Evolutionary conservation across 192 early-diverging fungal genomes (phyloP).

Genomic region (Umbelopsis vinacea): DNA sequence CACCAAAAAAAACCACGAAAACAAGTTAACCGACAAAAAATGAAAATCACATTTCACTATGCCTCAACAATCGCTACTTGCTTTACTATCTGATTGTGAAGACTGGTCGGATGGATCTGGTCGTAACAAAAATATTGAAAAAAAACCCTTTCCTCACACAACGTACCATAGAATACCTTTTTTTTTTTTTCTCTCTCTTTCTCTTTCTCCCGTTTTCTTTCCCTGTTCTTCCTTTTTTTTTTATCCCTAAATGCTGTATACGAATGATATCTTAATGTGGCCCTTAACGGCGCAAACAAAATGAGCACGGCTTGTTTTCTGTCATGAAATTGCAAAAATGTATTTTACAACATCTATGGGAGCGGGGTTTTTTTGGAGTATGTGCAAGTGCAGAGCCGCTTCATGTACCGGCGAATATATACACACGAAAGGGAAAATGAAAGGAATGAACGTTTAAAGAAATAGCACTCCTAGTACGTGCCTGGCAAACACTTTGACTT

Average conservation of each 20-base stretch:
- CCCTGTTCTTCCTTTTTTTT: not conserved
- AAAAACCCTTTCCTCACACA: constrained; percentile 1
- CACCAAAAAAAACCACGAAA: not conserved
- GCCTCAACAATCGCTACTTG: not conserved
- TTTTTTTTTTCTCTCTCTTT: not conserved
- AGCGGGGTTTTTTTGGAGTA: too few species aligned
- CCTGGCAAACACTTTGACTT: not conserved
- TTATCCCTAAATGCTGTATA: constrained; percentile 3
- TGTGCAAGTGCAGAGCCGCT: too few species aligned
- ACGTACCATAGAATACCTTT: constrained; percentile 23
- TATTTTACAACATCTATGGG: not conserved
- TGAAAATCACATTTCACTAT: not conserved
- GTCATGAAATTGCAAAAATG: not conserved
- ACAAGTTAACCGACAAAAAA: not conserved
- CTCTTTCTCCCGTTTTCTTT: not conserved
- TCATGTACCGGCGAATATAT: too few species aligned
- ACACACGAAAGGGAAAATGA: not conserved
- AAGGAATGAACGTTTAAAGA: not conserved
- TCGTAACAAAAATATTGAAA: not conserved
- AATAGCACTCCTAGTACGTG: not conserved
- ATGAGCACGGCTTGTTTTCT: not conserved
- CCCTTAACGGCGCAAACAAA: not conserved
- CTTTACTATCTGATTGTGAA: not conserved
- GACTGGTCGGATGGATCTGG: not conserved
- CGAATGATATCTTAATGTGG: constrained; percentile 5